A percentile compares a stretch with the other conserved stretches of the same genome.
These are phyloP conservation scores for Penicillium sp. DNA, from an alignment of 2,329 filamentous ascomycete species.

Conservation along the genomic window DNA sequence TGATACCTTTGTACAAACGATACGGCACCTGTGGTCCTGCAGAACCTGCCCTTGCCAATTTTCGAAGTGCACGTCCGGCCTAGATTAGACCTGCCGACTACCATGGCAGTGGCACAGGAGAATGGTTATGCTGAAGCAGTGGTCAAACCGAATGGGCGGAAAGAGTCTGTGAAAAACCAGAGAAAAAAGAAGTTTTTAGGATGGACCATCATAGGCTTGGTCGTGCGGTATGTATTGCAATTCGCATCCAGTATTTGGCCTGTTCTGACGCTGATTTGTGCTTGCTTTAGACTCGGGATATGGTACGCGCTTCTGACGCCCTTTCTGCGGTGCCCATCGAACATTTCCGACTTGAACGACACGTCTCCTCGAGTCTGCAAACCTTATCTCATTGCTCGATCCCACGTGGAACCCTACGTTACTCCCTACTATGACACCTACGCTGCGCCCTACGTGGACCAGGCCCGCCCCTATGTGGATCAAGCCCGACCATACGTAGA, in stretches of 20 bases:
- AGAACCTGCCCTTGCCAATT: not conserved
- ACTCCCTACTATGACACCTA: slow-evolving; percentile 85
- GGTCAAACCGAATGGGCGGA: slow-evolving; percentile 11
- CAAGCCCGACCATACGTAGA: slow-evolving; percentile 71
- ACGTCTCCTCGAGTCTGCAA: slow-evolving; percentile 77
- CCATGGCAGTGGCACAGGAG: slow-evolving; percentile 27
- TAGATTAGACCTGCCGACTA: slow-evolving; percentile 10
- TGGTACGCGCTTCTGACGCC: slow-evolving; percentile 86
- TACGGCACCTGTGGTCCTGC: not conserved
- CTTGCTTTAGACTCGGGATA: slow-evolving; percentile 63
- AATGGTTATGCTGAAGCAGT: slow-evolving; percentile 28
- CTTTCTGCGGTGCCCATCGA: slow-evolving; percentile 77
- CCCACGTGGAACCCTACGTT: slow-evolving; percentile 70
- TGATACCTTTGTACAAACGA: not conserved
- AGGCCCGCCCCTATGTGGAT: slow-evolving; percentile 73
- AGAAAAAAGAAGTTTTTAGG: slow-evolving; percentile 25
- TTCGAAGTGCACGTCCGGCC: slow-evolving; percentile 9
- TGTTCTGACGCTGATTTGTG: slow-evolving; percentile 6
- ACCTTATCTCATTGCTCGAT: slow-evolving; percentile 69
- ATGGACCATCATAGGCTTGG: slow-evolving; percentile 36
- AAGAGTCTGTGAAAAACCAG: slow-evolving; percentile 10
- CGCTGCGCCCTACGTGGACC: slow-evolving; percentile 77
- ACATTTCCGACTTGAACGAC: slow-evolving; percentile 65
- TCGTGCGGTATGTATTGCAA: slow-evolving; percentile 34
- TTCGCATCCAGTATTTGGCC: not conserved